A percentile compares a stretch with the other conserved stretches of the same genome.
These are phyloP conservation scores for Diutina ranongensis DNA, from an alignment of 1,139 yeast genomes.

Conservation along the genomic window DNA sequence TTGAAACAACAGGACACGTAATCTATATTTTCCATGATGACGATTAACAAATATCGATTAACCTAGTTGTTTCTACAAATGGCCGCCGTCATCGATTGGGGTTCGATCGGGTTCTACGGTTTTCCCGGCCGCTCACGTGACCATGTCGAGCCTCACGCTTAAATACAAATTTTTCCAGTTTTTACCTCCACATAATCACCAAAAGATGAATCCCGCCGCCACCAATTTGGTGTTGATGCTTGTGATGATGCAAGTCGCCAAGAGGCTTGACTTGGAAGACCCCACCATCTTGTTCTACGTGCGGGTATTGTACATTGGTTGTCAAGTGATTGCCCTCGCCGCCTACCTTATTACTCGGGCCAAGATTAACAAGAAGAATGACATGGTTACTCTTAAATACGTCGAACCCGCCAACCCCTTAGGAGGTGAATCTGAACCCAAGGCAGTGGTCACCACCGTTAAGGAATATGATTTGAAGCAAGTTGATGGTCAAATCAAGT, in stretches of 20 bases:
- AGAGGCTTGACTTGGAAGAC: slow-evolving; percentile 82
- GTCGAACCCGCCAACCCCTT: slow-evolving; percentile 79
- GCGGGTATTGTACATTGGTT: slow-evolving; percentile 57
- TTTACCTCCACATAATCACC: background rate
- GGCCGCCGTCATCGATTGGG: too few relatives aligned
- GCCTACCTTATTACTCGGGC: slow-evolving; percentile 56
- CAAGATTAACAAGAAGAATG: slow-evolving; percentile 65
- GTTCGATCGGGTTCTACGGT: slow-evolving; percentile 2
- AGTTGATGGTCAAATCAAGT: slow-evolving; percentile 65
- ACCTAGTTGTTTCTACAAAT: too few relatives aligned
- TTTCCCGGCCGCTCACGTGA: background rate
- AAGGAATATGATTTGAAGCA: slow-evolving; percentile 91
- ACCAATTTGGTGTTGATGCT: slow-evolving; percentile 85
- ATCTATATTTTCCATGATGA: background rate
- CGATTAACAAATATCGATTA: background rate
- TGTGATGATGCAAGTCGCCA: slow-evolving; percentile 93
- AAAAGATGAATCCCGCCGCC: slow-evolving; percentile 69
- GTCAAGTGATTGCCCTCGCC: slow-evolving; percentile 55
- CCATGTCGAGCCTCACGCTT: background rate
- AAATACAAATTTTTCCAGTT: slow-evolving; percentile 2
- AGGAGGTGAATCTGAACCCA: slow-evolving; percentile 62
- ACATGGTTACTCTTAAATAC: slow-evolving; percentile 84
- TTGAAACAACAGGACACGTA: too few relatives aligned
- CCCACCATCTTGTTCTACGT: slow-evolving; percentile 66
- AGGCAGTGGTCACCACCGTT: slow-evolving; percentile 78